phyloP scores from a whole-genome alignment of 208 protist species.

The Leishmania gerbilli region DNA sequence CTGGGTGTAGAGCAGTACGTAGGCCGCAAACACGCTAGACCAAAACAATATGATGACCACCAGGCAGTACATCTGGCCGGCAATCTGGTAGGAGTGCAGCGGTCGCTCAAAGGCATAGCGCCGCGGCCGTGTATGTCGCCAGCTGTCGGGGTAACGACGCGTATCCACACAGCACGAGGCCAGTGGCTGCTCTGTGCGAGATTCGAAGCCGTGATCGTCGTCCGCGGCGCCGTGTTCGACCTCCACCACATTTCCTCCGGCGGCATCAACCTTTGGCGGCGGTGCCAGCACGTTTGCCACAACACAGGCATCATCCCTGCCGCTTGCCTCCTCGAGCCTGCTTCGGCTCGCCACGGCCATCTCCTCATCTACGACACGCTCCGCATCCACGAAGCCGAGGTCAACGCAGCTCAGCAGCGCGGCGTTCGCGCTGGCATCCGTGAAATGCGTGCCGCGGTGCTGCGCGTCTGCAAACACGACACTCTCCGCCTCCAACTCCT shows the following conservation, averaged over 20 bases:
- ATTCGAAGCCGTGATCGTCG: constrained; percentile 6
- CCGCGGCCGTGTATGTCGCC: constrained; percentile 50
- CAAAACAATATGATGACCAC: constrained; percentile 49
- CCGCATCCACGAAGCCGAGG: not conserved
- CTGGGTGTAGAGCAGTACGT: constrained; percentile 48
- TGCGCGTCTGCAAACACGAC: not conserved
- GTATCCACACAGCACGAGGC: constrained; percentile 60
- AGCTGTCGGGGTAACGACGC: constrained; percentile 45
- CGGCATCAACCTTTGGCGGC: not conserved
- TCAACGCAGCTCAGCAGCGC: not conserved
- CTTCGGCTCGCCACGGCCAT: not conserved
- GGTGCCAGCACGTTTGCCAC: not conserved
- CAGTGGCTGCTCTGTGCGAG: constrained; percentile 38
- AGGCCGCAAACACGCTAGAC: constrained; percentile 43
- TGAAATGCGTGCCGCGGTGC: not conserved
- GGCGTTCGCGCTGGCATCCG: not conserved
- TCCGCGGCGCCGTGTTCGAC: constrained; percentile 9
- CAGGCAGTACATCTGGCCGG: constrained; percentile 36
- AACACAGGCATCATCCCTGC: not conserved
- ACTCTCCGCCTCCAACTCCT: not conserved
- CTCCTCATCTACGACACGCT: not conserved
- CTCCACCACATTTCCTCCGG: not conserved
- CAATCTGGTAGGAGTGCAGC: constrained; percentile 58
- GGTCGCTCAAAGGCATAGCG: constrained; percentile 72
- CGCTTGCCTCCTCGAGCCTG: not conserved